phyloP scores from a whole-genome alignment of 331 rosid species.

The Cydonia oblonga region DNA sequence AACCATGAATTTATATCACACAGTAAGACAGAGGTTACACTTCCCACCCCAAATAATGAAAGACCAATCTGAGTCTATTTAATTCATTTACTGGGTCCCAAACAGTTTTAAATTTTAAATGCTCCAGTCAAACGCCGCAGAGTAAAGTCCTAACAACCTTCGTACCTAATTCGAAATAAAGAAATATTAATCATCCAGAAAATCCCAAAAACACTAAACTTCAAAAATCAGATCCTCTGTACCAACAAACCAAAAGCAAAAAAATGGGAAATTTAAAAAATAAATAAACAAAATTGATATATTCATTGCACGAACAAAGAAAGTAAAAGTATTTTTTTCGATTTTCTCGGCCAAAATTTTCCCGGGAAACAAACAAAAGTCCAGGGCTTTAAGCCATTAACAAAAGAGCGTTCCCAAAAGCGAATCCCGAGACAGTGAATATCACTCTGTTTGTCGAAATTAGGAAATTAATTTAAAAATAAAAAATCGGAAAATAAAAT shows the following conservation, averaged over 20 bases:
- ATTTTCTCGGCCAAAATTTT: neutral
- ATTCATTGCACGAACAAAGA: too few species aligned
- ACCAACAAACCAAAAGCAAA: neutral
- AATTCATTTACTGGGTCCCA: neutral
- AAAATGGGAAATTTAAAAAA: neutral
- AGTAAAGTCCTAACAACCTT: neutral
- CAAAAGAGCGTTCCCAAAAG: neutral
- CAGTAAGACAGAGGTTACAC: too few species aligned
- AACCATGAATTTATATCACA: neutral
- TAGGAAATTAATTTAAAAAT: neutral
- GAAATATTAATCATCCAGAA: neutral
- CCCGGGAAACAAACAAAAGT: neutral
- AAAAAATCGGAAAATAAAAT: neutral
- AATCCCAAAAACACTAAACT: neutral
- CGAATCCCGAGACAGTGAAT: neutral
- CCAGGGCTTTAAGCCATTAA: conserved; percentile 16
- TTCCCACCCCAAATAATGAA: neutral
- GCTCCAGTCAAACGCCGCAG: neutral
- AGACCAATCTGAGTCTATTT: neutral
- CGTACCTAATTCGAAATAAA: neutral
- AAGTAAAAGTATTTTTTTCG: too few species aligned
- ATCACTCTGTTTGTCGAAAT: neutral
- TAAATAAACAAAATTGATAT: too few species aligned
- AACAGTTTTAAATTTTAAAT: neutral
- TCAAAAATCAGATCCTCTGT: neutral